These are phyloP conservation scores for Mucor ambiguus DNA, from an alignment of 371 early-diverging fungal species.

Conservation along the genomic window DNA sequence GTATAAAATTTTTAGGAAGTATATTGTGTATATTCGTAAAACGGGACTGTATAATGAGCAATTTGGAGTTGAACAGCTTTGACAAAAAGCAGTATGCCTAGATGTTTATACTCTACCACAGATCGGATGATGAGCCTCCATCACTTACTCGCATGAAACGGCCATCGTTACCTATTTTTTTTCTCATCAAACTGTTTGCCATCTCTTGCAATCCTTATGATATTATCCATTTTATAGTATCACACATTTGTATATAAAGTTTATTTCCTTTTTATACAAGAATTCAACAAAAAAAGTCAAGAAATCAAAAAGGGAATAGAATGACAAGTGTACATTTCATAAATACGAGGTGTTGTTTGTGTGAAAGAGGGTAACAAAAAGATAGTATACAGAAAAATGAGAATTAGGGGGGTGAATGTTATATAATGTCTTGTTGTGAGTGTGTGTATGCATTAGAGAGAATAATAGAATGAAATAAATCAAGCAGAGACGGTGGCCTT, in stretches of 20 bases:
- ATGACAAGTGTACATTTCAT: background rate
- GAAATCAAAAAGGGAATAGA: background rate
- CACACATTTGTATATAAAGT: background rate
- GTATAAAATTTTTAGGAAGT: no score
- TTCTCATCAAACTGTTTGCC: background rate
- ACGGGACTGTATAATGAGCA: no score
- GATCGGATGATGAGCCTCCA: no score
- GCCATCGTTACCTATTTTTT: background rate
- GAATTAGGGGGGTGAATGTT: background rate
- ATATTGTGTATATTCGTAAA: no score
- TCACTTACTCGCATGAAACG: background rate
- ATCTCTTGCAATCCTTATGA: background rate
- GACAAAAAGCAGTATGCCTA: no score
- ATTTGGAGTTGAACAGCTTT: no score
- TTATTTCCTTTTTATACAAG: background rate
- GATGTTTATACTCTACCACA: no score
- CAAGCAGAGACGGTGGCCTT: slow-evolving; percentile 22
- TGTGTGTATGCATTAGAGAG: background rate
- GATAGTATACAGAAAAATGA: background rate
- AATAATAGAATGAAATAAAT: background rate
- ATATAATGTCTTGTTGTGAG: slow-evolving; percentile 1
- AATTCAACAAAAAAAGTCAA: background rate
- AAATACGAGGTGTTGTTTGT: background rate
- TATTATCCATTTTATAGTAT: background rate
- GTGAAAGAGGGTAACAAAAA: background rate